Evolutionary conservation across 2,329 filamentous ascomycete genomes (phyloP).

Genomic region (Pestalotiopsis sp.): DNA sequence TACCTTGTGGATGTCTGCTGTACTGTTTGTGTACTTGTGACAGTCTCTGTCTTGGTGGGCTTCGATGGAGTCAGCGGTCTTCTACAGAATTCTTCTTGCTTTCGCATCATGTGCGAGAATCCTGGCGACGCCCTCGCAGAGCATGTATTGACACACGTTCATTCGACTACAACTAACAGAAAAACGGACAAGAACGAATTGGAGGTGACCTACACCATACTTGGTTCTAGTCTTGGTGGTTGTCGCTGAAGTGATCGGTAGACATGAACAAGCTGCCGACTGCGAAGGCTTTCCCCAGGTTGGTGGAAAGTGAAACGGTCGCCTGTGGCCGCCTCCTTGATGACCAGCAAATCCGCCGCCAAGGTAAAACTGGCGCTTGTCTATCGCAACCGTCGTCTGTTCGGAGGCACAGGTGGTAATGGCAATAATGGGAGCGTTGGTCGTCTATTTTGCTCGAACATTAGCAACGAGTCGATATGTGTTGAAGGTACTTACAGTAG

Average conservation of each 20-base stretch:
- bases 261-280: background rate
- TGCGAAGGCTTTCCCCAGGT: background rate
- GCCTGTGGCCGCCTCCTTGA: background rate
- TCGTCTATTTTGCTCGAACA: background rate
- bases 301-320: background rate
- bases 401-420: background rate
- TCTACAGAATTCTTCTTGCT: background rate
- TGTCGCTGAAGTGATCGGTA: background rate
- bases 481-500: background rate
- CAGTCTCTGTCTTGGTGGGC: background rate
- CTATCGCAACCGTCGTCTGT: background rate
- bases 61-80: background rate
- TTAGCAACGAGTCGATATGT: background rate
- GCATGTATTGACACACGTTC: too few species aligned
- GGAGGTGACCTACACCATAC: background rate
- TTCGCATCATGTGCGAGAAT: background rate
- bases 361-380: background rate
- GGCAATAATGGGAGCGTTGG: background rate
- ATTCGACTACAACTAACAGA: too few species aligned
- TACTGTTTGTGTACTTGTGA: background rate
- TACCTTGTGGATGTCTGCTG: background rate
- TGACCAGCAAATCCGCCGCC: background rate
- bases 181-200: background rate
- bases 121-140: too few species aligned
- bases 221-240: background rate